Conservation (phyloP, 768 basidiomycete species). For the Boletus vinaceobasis region DNA sequence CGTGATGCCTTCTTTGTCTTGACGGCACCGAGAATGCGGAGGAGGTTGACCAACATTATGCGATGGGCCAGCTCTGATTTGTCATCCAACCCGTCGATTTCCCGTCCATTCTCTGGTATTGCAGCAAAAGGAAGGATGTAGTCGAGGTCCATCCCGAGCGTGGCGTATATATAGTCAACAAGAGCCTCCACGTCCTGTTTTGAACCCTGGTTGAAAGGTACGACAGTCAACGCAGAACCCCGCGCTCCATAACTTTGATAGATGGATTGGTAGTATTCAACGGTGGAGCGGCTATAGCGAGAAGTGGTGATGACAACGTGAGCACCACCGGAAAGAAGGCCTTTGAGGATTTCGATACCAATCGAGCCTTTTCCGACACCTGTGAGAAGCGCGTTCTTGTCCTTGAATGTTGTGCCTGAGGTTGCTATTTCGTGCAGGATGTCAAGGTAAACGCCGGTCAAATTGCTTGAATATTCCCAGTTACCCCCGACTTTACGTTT, state of each 20-base stretch:
- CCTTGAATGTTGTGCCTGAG: conserved; percentile 96
- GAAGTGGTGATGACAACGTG: conserved; percentile 98
- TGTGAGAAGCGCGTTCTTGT: conserved; percentile 97
- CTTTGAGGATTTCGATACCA: conserved; percentile 96
- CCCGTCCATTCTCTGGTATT: conserved; percentile 96
- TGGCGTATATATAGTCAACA: conserved; percentile 96
- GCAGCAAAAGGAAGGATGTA: conserved; percentile 99
- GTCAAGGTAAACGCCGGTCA: conserved; percentile 94
- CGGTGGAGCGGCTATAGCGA: conserved; percentile 90
- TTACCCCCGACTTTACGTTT: conserved; percentile 93
- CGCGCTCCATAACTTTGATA: conserved; percentile 94
- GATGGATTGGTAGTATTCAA: conserved; percentile 98
- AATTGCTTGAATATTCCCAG: conserved; percentile 97
- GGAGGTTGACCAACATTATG: conserved; percentile 96
- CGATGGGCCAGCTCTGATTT: conserved; percentile 97
- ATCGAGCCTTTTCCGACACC: conserved; percentile 98
- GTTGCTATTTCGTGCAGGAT: conserved; percentile 98
- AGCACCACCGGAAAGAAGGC: conserved; percentile 92
- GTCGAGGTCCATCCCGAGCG: conserved; percentile 93
- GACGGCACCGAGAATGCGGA: conserved; percentile 94
- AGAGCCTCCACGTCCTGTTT: conserved; percentile 98
- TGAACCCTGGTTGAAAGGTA: conserved; percentile 99
- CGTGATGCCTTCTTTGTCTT: conserved; percentile 98
- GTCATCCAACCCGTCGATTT: conserved; percentile 97
- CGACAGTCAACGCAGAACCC: conserved; percentile 95